phyloP scores from a whole-genome alignment of 1,284 basidiomycete species.

The Earliella scabrosa region DNA sequence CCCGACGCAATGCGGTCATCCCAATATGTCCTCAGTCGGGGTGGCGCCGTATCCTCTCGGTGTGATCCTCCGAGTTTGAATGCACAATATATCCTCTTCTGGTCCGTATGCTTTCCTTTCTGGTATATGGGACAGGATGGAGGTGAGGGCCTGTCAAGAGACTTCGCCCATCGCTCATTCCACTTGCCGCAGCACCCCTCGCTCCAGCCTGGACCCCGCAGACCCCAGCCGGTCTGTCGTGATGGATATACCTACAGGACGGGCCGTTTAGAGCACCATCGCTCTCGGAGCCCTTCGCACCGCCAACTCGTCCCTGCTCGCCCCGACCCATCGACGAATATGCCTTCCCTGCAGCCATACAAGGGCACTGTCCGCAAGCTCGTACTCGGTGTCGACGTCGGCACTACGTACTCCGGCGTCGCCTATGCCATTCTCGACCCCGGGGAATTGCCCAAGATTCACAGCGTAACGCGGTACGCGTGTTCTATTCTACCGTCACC shows the following conservation, averaged over 20 bases:
- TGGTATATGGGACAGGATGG: neutral
- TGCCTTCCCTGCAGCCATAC: slow-evolving; percentile 18
- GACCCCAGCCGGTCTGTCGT: neutral
- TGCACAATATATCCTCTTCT: too few species aligned
- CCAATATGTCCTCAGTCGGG: too few species aligned
- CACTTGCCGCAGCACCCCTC: neutral
- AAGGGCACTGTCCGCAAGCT: slow-evolving; percentile 39
- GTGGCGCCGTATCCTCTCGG: too few species aligned
- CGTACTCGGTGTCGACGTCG: slow-evolving; percentile 54
- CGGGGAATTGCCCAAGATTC: slow-evolving; percentile 50
- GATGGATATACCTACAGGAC: neutral
- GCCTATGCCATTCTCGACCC: slow-evolving; percentile 52
- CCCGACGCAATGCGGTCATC: too few species aligned
- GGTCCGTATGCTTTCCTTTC: too few species aligned
- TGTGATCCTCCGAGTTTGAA: too few species aligned
- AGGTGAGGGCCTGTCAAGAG: neutral
- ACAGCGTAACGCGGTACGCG: slow-evolving; percentile 46
- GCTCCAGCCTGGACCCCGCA: neutral
- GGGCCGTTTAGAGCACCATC: too few species aligned
- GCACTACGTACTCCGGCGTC: slow-evolving; percentile 56
- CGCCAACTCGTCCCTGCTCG: too few species aligned
- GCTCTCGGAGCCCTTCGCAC: too few species aligned
- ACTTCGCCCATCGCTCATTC: neutral
- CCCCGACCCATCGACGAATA: too few species aligned
- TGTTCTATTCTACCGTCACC: neutral